Conservation (phyloP, 2,329 filamentous ascomycete species). For the Neophaeococcomyces aloes region DNA sequence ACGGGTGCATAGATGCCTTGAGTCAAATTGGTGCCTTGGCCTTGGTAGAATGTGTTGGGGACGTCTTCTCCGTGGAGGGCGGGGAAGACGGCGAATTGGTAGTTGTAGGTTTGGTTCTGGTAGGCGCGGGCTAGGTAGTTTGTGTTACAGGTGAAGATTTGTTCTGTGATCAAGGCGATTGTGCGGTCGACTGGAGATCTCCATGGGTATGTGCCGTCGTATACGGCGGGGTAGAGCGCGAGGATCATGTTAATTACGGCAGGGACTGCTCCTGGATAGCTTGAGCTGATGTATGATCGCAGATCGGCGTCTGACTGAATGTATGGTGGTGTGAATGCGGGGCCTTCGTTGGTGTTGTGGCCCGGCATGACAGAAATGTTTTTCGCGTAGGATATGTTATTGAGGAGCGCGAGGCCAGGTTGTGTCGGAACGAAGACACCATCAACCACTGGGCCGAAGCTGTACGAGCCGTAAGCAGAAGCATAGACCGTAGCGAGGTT, state of each 20-base stretch:
- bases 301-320: constrained; percentile 22
- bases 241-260: constrained; percentile 34
- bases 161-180: constrained; percentile 34
- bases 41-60: constrained; percentile 43
- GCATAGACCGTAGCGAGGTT: constrained; percentile 34
- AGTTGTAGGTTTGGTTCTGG: constrained; percentile 41
- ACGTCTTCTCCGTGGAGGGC: constrained; percentile 45
- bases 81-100: constrained; percentile 44
- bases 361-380: constrained; percentile 37
- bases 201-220: constrained; percentile 40
- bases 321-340: constrained; percentile 31
- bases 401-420: constrained; percentile 36
- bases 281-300: constrained; percentile 14
- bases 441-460: constrained; percentile 39
- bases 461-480: constrained; percentile 33
- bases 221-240: constrained; percentile 43
- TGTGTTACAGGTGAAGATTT: constrained; percentile 43
- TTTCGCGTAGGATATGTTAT: constrained; percentile 35
- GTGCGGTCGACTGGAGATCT: constrained; percentile 34
- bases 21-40: constrained; percentile 28
- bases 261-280: constrained; percentile 21
- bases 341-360: constrained; percentile 36
- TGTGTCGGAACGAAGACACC: constrained; percentile 39
- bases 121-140: constrained; percentile 43
- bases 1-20: constrained; percentile 25